Conservation (phyloP, 352 stramenopile genomes). For the Pseudoperonospora humuli region DNA sequence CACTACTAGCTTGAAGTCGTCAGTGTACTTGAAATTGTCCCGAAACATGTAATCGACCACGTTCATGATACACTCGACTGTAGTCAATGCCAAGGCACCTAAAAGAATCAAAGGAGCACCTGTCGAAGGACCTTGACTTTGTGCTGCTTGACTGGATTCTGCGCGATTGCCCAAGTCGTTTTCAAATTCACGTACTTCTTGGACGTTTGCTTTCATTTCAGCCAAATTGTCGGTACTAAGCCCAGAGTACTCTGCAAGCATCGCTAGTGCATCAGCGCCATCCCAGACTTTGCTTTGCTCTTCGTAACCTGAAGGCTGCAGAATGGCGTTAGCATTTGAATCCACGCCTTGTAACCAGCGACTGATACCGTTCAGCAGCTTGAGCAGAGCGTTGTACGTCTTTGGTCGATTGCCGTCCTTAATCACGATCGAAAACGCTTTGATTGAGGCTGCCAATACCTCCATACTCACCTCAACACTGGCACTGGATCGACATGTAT, state of each 20-base stretch:
- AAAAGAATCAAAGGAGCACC: slow-evolving; percentile 34
- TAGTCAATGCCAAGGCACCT: slow-evolving; percentile 44
- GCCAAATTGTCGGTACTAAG: slow-evolving; percentile 42
- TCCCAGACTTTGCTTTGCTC: slow-evolving; percentile 69
- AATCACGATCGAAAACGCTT: slow-evolving; percentile 58
- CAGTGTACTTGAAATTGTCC: slow-evolving; percentile 66
- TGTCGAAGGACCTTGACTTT: slow-evolving; percentile 10
- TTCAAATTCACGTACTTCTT: slow-evolving; percentile 44
- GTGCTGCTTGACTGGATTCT: slow-evolving; percentile 18
- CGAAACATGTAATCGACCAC: slow-evolving; percentile 79
- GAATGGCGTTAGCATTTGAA: slow-evolving; percentile 29
- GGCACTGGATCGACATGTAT: slow-evolving; percentile 71
- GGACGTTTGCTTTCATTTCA: slow-evolving; percentile 34
- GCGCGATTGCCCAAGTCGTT: slow-evolving; percentile 36
- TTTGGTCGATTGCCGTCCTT: slow-evolving; percentile 50
- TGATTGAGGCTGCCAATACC: slow-evolving; percentile 39
- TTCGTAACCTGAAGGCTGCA: slow-evolving; percentile 54
- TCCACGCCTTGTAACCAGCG: slow-evolving; percentile 51
- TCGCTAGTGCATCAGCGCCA: slow-evolving; percentile 52
- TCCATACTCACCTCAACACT: slow-evolving; percentile 66
- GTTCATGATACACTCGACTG: slow-evolving; percentile 50
- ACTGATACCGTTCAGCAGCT: slow-evolving; percentile 54
- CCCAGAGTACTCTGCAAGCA: slow-evolving; percentile 57
- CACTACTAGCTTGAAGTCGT: slow-evolving; percentile 75
- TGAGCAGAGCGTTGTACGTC: slow-evolving; percentile 46